Conservation (phyloP, 1,139 yeast genomes). For the Waltiozyma sp. region DNA sequence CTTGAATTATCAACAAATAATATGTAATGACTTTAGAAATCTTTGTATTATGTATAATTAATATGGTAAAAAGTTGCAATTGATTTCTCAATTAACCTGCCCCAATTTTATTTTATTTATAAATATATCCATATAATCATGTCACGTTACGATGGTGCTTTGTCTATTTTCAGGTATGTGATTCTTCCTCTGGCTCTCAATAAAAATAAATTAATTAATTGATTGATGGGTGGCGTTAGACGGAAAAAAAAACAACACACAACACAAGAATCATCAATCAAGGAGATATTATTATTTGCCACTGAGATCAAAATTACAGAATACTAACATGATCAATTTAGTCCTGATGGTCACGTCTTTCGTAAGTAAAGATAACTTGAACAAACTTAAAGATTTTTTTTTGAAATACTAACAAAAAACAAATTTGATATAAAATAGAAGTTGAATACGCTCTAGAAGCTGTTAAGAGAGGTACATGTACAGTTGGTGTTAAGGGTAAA, state of each 20-base stretch:
- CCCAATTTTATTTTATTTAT: background rate
- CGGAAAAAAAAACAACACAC: too few species aligned
- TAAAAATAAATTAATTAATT: too few species aligned
- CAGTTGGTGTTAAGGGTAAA: conserved; percentile 91
- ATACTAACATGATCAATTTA: conserved; percentile 21
- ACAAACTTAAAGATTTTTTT: too few species aligned
- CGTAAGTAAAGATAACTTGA: too few species aligned
- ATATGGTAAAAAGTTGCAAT: too few species aligned
- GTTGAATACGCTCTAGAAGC: conserved; percentile 98
- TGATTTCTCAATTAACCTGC: too few species aligned
- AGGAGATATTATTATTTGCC: conserved; percentile 4
- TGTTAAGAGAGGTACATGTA: conserved; percentile 95
- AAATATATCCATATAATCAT: conserved; percentile 30
- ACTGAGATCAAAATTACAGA: conserved; percentile 1
- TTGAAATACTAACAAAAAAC: background rate
- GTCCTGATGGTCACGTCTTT: conserved; percentile 98
- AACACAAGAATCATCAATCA: background rate
- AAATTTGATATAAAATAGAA: conserved; percentile 28
- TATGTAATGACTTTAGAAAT: too few species aligned
- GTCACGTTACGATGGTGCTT: conserved; percentile 99
- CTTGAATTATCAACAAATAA: too few species aligned
- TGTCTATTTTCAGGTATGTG: conserved; percentile 89
- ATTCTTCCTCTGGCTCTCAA: too few species aligned
- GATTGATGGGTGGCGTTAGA: background rate
- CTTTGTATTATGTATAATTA: too few species aligned